Evolutionary conservation across 768 basidiomycete genomes (phyloP).

Genomic region (Tricholoma bakamatsutake): DNA sequence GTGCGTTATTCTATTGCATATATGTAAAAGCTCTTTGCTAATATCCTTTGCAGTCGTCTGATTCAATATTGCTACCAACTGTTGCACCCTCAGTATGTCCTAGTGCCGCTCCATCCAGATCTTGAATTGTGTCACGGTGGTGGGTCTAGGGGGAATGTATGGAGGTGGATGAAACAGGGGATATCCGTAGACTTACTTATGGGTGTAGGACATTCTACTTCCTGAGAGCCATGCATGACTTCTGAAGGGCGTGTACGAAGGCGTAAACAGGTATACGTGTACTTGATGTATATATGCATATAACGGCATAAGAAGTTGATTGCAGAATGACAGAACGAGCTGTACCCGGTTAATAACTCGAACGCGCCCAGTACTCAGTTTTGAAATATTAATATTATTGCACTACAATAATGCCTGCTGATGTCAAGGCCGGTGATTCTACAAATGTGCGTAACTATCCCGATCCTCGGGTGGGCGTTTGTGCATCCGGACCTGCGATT

Average conservation of each 20-base stretch:
- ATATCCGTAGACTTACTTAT: background rate
- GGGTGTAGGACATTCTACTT: background rate
- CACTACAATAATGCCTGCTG: background rate
- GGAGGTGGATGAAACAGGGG: background rate
- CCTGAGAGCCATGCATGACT: background rate
- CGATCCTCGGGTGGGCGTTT: background rate
- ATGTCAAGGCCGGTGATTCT: no score
- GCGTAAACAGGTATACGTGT: background rate
- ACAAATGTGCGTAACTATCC: no score
- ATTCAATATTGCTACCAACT: slow-evolving; percentile 4
- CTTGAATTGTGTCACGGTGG: no score
- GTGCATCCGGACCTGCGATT: background rate
- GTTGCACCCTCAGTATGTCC: background rate
- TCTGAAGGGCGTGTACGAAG: background rate
- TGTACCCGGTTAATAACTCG: no score
- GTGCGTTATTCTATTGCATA: slow-evolving; percentile 42
- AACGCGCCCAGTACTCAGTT: no score
- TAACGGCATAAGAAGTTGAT: no score
- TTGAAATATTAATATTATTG: background rate
- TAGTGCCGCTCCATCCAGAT: background rate
- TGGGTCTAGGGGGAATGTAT: background rate
- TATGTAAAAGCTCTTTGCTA: background rate
- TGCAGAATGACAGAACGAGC: no score
- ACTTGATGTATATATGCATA: background rate
- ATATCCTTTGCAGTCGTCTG: slow-evolving; percentile 20